Base-by-base conservation (phyloP, 768 basidiomycete genomes). In the Gloeopeniophorella convolvens region DNA sequence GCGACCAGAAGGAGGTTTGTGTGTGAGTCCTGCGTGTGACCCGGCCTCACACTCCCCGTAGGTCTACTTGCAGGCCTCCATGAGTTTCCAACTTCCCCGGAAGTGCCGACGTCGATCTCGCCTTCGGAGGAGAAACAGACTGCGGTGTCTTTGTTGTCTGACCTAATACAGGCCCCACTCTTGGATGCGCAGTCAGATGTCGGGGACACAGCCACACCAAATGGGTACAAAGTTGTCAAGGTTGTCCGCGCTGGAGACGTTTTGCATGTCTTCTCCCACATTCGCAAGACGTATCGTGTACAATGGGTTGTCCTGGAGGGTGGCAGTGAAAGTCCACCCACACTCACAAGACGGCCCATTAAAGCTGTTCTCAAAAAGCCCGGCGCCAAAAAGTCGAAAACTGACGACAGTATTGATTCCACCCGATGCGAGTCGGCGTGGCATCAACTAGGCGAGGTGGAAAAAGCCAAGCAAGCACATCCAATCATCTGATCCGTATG, bases 61-160 rank as follows among this genome's bases (percentile, higher is more conserved):
- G 94, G 94, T 20, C 82, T 97, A 39, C 72, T 97, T 45, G 94
- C 90, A 16, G 91, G 94, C 9, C 70, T 97, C 34, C 82, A 84
- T 63, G 92, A 97, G 61, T 93, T 93, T 69, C 89, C 91, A 48
- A 79, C 87, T 18, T 66, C 68, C 32, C 63, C 76, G 47, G 73
- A 84, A 62, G 73, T 85, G 49, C 62, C 74, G 33, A 68, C 66
- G 59, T 66, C 71, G 37, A 69, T 72, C 9, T 68, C 72, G 10
- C 51, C 60, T n/a, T 60, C 60, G 11, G 63, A 63, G 31, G 64
- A 64, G 26, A 59, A 51, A 27, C 61, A 67, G 48, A 66, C 71
- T 16, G 62, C 72, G 15, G 54, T 64, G 40, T 53, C 51, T 58
- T 66, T 73, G 49, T 66, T 73, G 58, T 69, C 66, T 49, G 66